These are phyloP conservation scores for Bromus sterilis DNA, from an alignment of 176 grass and related monocot genomes.

Conservation along the genomic window DNA sequence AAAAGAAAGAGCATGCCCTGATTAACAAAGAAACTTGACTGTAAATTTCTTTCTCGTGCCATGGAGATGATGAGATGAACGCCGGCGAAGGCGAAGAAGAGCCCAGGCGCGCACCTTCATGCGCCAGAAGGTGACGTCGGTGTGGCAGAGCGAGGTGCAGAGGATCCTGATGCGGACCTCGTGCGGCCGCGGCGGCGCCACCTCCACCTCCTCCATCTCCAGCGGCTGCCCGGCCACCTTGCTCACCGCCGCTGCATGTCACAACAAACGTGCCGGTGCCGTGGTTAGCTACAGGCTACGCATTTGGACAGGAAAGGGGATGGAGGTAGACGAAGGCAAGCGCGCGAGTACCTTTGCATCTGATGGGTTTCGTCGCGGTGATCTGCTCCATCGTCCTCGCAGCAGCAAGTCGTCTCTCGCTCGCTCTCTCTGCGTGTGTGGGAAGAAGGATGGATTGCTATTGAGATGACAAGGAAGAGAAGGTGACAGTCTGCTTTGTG, in stretches of 20 bases:
- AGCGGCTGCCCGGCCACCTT: slow-evolving; percentile 49
- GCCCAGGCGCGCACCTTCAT: slow-evolving; percentile 22
- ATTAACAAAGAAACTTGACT: too few relatives aligned
- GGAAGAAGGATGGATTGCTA: too few relatives aligned
- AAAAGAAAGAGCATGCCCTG: not conserved
- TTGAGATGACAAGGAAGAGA: too few relatives aligned
- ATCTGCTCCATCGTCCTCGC: slow-evolving; percentile 18
- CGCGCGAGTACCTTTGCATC: slow-evolving; percentile 51
- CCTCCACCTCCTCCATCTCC: slow-evolving; percentile 66
- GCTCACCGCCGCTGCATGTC: slow-evolving; percentile 49
- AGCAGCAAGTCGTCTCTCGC: not conserved
- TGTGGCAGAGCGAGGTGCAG: slow-evolving; percentile 74
- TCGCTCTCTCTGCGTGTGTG: not conserved
- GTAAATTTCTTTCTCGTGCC: too few relatives aligned
- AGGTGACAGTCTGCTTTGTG: too few relatives aligned
- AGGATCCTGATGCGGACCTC: slow-evolving; percentile 58
- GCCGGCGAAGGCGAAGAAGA: not conserved
- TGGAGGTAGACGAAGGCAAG: not conserved
- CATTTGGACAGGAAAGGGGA: not conserved
- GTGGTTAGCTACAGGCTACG: not conserved
- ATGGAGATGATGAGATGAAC: too few relatives aligned
- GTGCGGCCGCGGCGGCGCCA: slow-evolving; percentile 56
- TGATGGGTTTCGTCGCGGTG: slow-evolving; percentile 22
- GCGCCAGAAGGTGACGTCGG: slow-evolving; percentile 60
- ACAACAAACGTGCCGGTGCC: not conserved